A percentile compares a stretch with the other conserved stretches of the same genome.
phyloP scores from a whole-genome alignment of 2,329 filamentous ascomycete genomes.

The Paecilomyces fulvus region DNA sequence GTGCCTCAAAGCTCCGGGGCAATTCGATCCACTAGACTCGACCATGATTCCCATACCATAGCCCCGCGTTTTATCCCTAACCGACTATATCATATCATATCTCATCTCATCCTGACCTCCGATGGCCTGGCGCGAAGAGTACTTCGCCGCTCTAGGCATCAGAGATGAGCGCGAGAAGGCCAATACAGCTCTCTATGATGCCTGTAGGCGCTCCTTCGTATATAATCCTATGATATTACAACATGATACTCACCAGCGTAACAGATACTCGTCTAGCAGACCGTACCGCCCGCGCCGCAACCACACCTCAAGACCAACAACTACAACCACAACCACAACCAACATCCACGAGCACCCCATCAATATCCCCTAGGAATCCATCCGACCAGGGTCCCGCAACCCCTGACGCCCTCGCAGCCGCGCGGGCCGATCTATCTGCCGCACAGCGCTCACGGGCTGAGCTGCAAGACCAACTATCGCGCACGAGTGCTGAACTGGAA shows the following conservation, averaged over 20 bases:
- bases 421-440: constrained; percentile 61
- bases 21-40: not conserved
- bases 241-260: constrained; percentile 6
- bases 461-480: constrained; percentile 55
- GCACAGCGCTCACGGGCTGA: constrained; percentile 66
- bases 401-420: constrained; percentile 23
- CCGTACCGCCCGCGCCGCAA: constrained; percentile 50
- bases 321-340: constrained; percentile 18
- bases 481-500: constrained; percentile 55
- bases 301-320: constrained; percentile 21
- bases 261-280: constrained; percentile 59
- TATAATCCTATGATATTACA: not conserved
- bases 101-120: constrained; percentile 5
- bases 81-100: constrained; percentile 6
- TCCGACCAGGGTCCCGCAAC: not conserved
- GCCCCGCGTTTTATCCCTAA: not conserved
- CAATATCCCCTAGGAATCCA: constrained; percentile 9
- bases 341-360: constrained; percentile 19
- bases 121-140: constrained; percentile 74
- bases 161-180: constrained; percentile 60
- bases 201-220: constrained; percentile 48
- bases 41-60: constrained; percentile 1
- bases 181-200: constrained; percentile 62
- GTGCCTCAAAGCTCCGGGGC: not conserved
- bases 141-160: constrained; percentile 64